These are phyloP conservation scores for Tylopilus sp. DNA, from an alignment of 1,284 basidiomycete species.

Conservation along the genomic window DNA sequence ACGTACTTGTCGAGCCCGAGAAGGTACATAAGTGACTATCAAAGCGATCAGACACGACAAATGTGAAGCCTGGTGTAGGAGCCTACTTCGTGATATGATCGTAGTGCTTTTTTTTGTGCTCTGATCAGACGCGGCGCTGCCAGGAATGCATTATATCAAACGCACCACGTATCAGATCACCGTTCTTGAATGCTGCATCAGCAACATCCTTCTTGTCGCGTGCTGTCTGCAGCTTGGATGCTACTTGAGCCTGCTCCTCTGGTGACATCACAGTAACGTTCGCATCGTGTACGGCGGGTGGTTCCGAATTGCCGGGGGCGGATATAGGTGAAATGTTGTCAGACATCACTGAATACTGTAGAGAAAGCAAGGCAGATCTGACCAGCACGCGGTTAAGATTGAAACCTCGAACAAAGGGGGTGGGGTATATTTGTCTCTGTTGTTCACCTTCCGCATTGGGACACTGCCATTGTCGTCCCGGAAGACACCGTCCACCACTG, in stretches of 20 bases:
- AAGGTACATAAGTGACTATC: slow-evolving; percentile 73
- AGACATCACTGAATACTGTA: slow-evolving; percentile 27
- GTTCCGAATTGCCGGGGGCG: background rate
- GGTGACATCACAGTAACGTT: slow-evolving; percentile 32
- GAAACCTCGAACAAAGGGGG: background rate
- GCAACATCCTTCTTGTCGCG: slow-evolving; percentile 77
- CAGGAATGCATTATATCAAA: slow-evolving; percentile 5
- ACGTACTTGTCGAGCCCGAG: slow-evolving; percentile 77
- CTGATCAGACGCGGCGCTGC: slow-evolving; percentile 18
- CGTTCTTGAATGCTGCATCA: slow-evolving; percentile 80
- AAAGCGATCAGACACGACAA: slow-evolving; percentile 20
- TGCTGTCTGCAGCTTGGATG: slow-evolving; percentile 68
- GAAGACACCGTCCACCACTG: slow-evolving; percentile 18
- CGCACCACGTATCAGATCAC: slow-evolving; percentile 71
- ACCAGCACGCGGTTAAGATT: background rate
- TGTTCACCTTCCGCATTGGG: slow-evolving; percentile 25
- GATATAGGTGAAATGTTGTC: slow-evolving; percentile 12
- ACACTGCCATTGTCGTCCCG: slow-evolving; percentile 10
- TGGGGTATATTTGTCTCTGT: slow-evolving; percentile 40
- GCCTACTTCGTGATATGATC: slow-evolving; percentile 72
- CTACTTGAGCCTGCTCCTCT: slow-evolving; percentile 40
- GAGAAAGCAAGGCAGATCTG: background rate
- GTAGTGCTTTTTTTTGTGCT: slow-evolving; percentile 62
- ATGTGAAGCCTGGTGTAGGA: background rate
- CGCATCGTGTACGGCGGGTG: slow-evolving; percentile 30